phyloP scores from a whole-genome alignment of 139 green algal species.

The Monoraphidium neglectum region DNA sequence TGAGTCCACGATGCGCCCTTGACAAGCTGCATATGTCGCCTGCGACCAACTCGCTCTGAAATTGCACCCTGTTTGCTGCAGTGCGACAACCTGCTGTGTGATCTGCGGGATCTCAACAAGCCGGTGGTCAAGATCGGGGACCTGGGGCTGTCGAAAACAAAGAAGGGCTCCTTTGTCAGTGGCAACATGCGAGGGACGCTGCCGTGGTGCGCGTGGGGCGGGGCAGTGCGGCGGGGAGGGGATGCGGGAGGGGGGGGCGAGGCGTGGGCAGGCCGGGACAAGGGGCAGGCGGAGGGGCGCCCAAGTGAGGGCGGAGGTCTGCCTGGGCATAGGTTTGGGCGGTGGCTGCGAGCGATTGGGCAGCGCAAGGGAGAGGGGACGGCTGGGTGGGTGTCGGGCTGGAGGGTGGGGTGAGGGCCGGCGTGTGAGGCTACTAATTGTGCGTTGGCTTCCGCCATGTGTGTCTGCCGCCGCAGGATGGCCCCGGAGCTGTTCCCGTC shows the following conservation, averaged over 20 bases:
- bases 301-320: too few relatives aligned
- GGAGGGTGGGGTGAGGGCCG: too few relatives aligned
- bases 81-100: slow-evolving; percentile 73
- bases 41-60: too few relatives aligned
- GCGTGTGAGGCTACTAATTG: too few relatives aligned
- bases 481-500: slow-evolving; percentile 76
- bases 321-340: too few relatives aligned
- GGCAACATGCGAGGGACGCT: slow-evolving; percentile 72
- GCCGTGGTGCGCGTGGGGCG: slow-evolving; percentile 32
- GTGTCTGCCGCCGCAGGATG: slow-evolving; percentile 68
- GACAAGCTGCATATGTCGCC: too few relatives aligned
- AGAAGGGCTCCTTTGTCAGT: slow-evolving; percentile 67
- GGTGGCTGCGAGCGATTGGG: too few relatives aligned
- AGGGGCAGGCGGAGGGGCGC: not conserved
- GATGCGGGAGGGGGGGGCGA: too few relatives aligned
- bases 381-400: too few relatives aligned
- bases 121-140: slow-evolving; percentile 78
- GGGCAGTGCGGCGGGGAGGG: not conserved
- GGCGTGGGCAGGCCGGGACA: not conserved
- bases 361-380: too few relatives aligned
- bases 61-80: too few relatives aligned
- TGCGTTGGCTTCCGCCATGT: too few relatives aligned
- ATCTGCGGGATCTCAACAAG: slow-evolving; percentile 57
- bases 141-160: slow-evolving; percentile 73
- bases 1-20: slow-evolving; percentile 65